A percentile compares a stretch with the other conserved stretches of the same genome.
Evolutionary conservation across 116 monocot species (phyloP).

Genomic region (Posidonia oceanica): DNA sequence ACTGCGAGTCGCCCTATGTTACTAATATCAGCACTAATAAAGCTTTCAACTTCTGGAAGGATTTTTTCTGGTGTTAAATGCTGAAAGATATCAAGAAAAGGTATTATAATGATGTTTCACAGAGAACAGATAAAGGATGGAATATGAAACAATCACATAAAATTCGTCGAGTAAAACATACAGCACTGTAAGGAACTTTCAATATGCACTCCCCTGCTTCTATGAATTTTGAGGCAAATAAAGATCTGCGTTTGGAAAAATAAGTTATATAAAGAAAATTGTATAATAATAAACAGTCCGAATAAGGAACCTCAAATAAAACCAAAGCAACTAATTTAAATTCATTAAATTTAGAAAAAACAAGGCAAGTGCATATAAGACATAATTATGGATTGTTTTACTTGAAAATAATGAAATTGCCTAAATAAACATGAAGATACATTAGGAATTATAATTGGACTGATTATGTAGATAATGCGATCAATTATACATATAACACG

Average conservation of each 20-base stretch:
- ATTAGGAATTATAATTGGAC: too few species aligned
- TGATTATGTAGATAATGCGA: too few species aligned
- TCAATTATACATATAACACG: too few species aligned
- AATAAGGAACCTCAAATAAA: too few species aligned
- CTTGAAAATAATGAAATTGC: too few species aligned
- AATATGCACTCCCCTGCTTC: constrained; percentile 61
- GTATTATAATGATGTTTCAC: not conserved
- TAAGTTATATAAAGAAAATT: too few species aligned
- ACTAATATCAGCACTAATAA: constrained; percentile 32
- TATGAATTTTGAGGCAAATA: constrained; percentile 55
- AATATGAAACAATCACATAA: not conserved
- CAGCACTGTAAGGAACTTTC: constrained; percentile 71
- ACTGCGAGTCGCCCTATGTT: constrained; percentile 42
- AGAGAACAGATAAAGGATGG: not conserved
- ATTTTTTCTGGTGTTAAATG: constrained; percentile 48
- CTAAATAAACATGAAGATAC: too few species aligned
- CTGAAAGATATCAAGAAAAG: constrained; percentile 28
- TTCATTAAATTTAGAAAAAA: too few species aligned
- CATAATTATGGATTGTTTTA: too few species aligned
- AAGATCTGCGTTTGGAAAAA: constrained; percentile 32
- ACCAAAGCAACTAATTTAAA: too few species aligned
- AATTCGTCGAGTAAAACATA: constrained; percentile 19
- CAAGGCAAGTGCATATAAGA: too few species aligned
- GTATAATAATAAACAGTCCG: too few species aligned
- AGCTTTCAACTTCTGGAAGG: constrained; percentile 24